phyloP scores from a whole-genome alignment of 1,139 yeast genomes.

The Geotrichum carabidarum region DNA sequence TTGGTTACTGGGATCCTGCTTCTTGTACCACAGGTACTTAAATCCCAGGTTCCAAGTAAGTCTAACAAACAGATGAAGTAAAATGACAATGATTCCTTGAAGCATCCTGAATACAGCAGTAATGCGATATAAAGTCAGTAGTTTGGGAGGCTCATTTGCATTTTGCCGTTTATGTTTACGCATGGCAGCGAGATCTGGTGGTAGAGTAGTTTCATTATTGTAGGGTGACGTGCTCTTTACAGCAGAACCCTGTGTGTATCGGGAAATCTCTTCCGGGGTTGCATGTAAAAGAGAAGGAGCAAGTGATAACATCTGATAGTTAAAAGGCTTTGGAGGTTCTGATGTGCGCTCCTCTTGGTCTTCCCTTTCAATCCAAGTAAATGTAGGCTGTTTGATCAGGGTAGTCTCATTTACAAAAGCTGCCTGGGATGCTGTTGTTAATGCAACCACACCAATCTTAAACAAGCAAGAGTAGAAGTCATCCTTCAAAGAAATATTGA shows the following conservation, averaged over 20 bases:
- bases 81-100: slow-evolving; percentile 8
- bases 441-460: slow-evolving; percentile 57
- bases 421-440: slow-evolving; percentile 61
- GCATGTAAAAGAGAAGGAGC: slow-evolving; percentile 13
- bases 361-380: slow-evolving; percentile 56
- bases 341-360: background rate
- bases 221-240: slow-evolving; percentile 9
- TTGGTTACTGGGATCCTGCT: background rate
- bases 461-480: slow-evolving; percentile 62
- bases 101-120: slow-evolving; percentile 7
- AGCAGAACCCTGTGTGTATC: background rate
- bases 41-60: slow-evolving; percentile 10
- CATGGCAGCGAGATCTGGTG: slow-evolving; percentile 11
- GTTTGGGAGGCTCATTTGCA: background rate
- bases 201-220: slow-evolving; percentile 12
- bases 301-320: background rate
- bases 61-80: slow-evolving; percentile 7
- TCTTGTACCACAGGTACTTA: slow-evolving; percentile 9
- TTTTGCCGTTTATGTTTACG: background rate
- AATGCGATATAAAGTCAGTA: slow-evolving; percentile 10
- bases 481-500: slow-evolving; percentile 44
- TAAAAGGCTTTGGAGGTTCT: background rate
- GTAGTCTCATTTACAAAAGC: slow-evolving; percentile 60
- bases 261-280: background rate
- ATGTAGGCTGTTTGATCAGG: slow-evolving; percentile 44